Percentiles rank a stretch among this genome's conserved stretches.
Conservation (phyloP, 768 basidiomycete genomes). For the Mycena vitilis region DNA sequence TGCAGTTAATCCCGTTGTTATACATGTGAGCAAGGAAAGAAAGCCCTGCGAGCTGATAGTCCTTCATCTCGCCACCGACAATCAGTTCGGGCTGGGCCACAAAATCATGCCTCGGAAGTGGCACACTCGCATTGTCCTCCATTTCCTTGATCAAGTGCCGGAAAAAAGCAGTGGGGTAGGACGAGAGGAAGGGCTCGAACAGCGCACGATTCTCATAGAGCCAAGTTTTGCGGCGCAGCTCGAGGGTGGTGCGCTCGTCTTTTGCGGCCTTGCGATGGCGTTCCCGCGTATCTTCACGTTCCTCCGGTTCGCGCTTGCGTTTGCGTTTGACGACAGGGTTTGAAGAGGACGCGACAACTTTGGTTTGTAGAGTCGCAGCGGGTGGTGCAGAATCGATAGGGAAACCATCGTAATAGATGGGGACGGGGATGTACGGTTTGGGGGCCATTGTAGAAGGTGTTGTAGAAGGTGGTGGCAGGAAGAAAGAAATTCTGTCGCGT, state of each 20-base stretch:
- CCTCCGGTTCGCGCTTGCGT: slow-evolving; percentile 2
- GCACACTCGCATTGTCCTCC: slow-evolving; percentile 37
- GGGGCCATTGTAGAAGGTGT: slow-evolving; percentile 17
- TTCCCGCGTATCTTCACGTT: slow-evolving; percentile 1
- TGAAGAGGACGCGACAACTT: background rate
- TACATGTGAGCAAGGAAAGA: slow-evolving; percentile 76
- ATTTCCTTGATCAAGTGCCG: slow-evolving; percentile 47
- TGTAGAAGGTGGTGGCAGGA: too few species aligned
- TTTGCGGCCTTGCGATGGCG: slow-evolving; percentile 21
- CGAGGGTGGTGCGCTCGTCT: slow-evolving; percentile 18
- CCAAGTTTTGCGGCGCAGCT: slow-evolving; percentile 53
- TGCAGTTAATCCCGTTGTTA: slow-evolving; percentile 78
- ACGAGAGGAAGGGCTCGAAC: slow-evolving; percentile 63
- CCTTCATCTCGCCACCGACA: slow-evolving; percentile 71
- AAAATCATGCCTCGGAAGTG: slow-evolving; percentile 52
- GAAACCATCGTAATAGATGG: slow-evolving; percentile 16
- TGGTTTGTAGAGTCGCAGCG: slow-evolving; percentile 7
- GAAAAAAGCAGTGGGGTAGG: slow-evolving; percentile 49
- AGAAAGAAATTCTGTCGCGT: too few species aligned
- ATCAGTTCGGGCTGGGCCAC: slow-evolving; percentile 63
- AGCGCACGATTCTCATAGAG: slow-evolving; percentile 55
- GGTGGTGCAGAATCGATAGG: background rate
- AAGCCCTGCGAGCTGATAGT: slow-evolving; percentile 78
- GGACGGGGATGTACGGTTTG: background rate
- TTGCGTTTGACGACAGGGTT: slow-evolving; percentile 21